Base-by-base conservation (phyloP, 164 flowering plant species). In the Litsea cubeba region DNA sequence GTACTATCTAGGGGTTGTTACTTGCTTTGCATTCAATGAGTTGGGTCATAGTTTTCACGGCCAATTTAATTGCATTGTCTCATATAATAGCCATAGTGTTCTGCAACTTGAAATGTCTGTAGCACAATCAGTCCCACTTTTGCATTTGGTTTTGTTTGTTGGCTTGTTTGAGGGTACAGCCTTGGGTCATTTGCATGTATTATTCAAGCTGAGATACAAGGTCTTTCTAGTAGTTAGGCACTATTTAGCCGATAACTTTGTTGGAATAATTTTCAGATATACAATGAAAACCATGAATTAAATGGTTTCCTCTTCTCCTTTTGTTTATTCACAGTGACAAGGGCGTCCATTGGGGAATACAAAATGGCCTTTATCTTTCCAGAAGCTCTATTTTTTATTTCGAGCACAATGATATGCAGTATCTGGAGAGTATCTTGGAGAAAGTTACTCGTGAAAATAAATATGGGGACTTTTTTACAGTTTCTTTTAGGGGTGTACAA, bases 341-440 rank as follows among this genome's bases (percentile, higher is more conserved):
- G 75, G 99, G 98, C 77, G 99, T 96, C 50, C 97, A 96, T 72
- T 96, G 98, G 99, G 97, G 90, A 69, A 91, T 96, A 76, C 99
- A 96, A 81, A 96, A 96, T 83, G 99, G 99, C 50, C 95, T 96
- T 72, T 80, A 92, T 82, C 97, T 96, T 72, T 96, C 99, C 25
- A 85, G 97, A 85, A 94, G 99, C 78, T 92, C 97, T 46, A 78
- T 96, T 74, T 81, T 90, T 71, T 90, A 88, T 81, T 94, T 96
- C 83, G 92, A 94, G 85, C 99, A 96, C 84, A 96, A 96, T 83
- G 91, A 96, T 76, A 92, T 94, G 98, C 87, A 87, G 40, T 96
- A 97, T 64, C 76, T 96, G 57, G 75, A 82, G 78, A 84, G 62
- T 73, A 85, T 87, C 26, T 73, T 96, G 74, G 95, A 94, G 85